Evolutionary conservation across 2,329 filamentous ascomycete species (phyloP), one percentile per base, ranked within the genome.

Genomic region (Chrysosporium queenslandicum): DNA sequence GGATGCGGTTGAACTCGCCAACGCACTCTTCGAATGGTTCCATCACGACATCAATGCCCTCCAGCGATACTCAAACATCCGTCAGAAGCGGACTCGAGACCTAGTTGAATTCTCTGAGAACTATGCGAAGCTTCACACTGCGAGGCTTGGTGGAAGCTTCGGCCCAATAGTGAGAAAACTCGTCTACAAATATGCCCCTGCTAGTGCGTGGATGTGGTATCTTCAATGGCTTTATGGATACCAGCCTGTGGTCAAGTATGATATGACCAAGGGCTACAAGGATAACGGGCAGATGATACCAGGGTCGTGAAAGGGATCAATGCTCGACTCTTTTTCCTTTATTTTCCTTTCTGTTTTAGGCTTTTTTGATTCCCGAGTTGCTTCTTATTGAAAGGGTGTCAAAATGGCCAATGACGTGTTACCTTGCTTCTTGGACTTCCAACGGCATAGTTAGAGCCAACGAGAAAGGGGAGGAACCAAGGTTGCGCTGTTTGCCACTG

Each of bases 1-100:
- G 23, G 51, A 53, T 41, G 51, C 51, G 5, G 51, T 53, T 8
- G 51, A 53, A 29, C 51, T 53, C 25, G 51, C 42, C 14, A 53
- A 53, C 30, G 51, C 51, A 14, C 21, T 53, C 14, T n/a, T 47
- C 16, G 51, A 53, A 25, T 46, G 46, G 18, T 53, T 53, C 36
- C 32, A 49, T 23, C 40, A 53, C 14, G 51, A 53, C 20, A 9
- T 23, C 16, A 48, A 34, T 11, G 51, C 51, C 9, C 46, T 53
- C 18, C 23, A 53, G 23, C 46, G 39, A 29, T 53, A 53, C 21
- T 53, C 51, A 9, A 43, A 53, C 14, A 8, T 43, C 37, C 51
- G 51, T 11, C 51, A 53, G 29, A 53, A 53, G 25, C 29, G 51
- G 48, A 43, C 51, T 16, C 39, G 16, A 6, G 51, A 53, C 23